phyloP scores from a whole-genome alignment of 257 asterid genomes.

The Solanum clarkiae region DNA sequence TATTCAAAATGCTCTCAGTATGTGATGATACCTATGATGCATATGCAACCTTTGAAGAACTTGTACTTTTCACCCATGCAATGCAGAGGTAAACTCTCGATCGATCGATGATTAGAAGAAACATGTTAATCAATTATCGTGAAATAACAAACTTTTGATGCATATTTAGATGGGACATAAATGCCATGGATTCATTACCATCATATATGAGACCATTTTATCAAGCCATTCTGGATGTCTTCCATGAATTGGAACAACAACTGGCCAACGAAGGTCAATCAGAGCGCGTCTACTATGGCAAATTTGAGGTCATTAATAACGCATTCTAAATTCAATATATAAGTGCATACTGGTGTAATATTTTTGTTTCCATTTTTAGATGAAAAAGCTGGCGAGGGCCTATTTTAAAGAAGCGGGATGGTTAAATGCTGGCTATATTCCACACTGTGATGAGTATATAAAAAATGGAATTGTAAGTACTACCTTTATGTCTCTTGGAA shows the following conservation, averaged over 20 bases:
- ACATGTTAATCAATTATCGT: background rate
- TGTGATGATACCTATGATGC: background rate
- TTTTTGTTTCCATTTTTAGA: background rate
- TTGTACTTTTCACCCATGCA: constrained; percentile 9
- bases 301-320: background rate
- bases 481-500: constrained; percentile 2
- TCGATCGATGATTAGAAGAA: background rate
- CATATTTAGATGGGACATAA: constrained; percentile 16
- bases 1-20: background rate
- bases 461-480: constrained; percentile 4
- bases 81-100: constrained; percentile 9
- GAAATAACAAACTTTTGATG: background rate
- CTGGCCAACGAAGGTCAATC: constrained; percentile 4
- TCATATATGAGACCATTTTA: constrained; percentile 20
- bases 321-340: no score
- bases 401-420: background rate
- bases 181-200: constrained; percentile 18
- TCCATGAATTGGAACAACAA: constrained; percentile 14
- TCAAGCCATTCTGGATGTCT: constrained; percentile 8
- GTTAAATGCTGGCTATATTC: background rate
- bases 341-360: background rate
- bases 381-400: background rate
- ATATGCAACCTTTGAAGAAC: background rate
- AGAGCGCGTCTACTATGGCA: background rate
- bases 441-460: background rate